Evolutionary conservation across 2,329 filamentous ascomycete species (phyloP).

Genomic region (Stemphylium vesicarium): DNA sequence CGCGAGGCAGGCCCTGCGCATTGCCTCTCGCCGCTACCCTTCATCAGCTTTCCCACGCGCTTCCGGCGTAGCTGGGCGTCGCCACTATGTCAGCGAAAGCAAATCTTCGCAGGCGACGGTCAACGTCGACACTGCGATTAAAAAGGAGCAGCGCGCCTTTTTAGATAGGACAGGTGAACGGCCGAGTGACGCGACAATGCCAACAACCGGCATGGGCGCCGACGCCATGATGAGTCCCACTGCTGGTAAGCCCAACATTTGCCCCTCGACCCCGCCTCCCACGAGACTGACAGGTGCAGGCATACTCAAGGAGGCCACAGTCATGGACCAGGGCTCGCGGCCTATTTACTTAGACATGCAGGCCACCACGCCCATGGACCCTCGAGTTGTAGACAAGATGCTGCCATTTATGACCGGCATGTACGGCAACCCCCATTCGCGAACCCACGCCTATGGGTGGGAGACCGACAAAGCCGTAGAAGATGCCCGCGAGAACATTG

Average conservation of each 20-base stretch:
- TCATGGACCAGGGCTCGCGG: constrained; percentile 90
- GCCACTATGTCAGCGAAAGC: constrained; percentile 84
- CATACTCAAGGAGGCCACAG: constrained; percentile 86
- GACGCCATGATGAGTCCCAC: constrained; percentile 81
- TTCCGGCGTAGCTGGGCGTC: constrained; percentile 53
- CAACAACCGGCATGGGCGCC: constrained; percentile 63
- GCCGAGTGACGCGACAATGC: constrained; percentile 64
- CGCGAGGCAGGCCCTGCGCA: constrained; percentile 75
- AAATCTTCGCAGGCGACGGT: constrained; percentile 82
- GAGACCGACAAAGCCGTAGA: constrained; percentile 96
- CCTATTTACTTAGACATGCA: constrained; percentile 99
- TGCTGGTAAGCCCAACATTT: constrained; percentile 59
- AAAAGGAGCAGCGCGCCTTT: constrained; percentile 84
- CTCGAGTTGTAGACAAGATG: constrained; percentile 95
- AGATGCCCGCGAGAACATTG: constrained; percentile 81
- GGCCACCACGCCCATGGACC: constrained; percentile 93
- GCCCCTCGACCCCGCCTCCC: constrained; percentile 6
- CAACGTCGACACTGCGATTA: constrained; percentile 81
- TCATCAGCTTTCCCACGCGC: constrained; percentile 50
- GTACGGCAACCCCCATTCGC: constrained; percentile 96
- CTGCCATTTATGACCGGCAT: constrained; percentile 90
- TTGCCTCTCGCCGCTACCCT: constrained; percentile 60
- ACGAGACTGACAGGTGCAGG: constrained; percentile 53
- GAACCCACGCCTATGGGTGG: constrained; percentile 98
- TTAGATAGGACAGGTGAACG: constrained; percentile 62